Evolutionary conservation across 2,329 filamentous ascomycete species (phyloP).

Genomic region (Aspergillus felis): DNA sequence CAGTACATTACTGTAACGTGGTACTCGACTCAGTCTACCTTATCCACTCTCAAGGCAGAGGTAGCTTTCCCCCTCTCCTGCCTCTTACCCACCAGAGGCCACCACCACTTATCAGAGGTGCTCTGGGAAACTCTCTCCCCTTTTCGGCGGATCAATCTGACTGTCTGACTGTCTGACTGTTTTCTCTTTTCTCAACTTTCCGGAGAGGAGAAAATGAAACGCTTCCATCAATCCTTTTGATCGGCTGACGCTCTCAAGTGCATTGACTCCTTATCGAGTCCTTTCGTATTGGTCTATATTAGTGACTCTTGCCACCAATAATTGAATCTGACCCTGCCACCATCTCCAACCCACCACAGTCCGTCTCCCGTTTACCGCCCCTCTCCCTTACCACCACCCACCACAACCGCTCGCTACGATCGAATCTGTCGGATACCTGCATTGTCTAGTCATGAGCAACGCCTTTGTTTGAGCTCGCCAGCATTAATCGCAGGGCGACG

Average conservation of each 20-base stretch:
- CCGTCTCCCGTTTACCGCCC: slow-evolving; percentile 8
- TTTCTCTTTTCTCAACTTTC: background rate
- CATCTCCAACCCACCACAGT: background rate
- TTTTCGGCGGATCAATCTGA: background rate
- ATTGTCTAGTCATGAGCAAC: slow-evolving; percentile 18
- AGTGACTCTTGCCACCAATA: background rate
- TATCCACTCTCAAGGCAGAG: no score
- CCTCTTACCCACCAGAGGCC: slow-evolving; percentile 4
- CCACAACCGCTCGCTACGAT: background rate
- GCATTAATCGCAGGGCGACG: slow-evolving; percentile 15
- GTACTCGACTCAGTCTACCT: no score
- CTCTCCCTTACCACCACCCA: background rate
- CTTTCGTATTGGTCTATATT: background rate
- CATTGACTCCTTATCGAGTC: slow-evolving; percentile 4
- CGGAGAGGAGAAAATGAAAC: background rate
- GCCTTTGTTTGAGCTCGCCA: slow-evolving; percentile 17
- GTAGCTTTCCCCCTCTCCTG: background rate
- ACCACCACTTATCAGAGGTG: slow-evolving; percentile 8
- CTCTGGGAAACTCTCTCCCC: slow-evolving; percentile 6
- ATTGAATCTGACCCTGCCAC: background rate
- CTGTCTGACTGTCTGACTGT: background rate
- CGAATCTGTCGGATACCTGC: slow-evolving; percentile 5
- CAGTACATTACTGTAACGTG: background rate
- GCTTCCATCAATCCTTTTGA: background rate
- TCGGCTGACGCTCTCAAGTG: background rate